Base-by-base conservation (phyloP, 2,329 filamentous ascomycete genomes). In the Talaromyces sp. region DNA sequence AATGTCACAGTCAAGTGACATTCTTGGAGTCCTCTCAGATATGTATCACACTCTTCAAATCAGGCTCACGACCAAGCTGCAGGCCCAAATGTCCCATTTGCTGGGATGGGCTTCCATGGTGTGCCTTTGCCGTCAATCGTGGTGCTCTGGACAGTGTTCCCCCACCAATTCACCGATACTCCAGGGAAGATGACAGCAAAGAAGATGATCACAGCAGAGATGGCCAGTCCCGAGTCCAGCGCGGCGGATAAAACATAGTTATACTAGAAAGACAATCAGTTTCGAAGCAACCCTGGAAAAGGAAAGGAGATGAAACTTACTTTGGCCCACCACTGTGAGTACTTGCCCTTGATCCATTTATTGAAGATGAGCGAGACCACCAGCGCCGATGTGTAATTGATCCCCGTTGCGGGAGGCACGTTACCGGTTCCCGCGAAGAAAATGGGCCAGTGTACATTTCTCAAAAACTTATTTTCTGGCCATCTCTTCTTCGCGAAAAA, bases 401-500 rank as follows among this genome's bases (percentile, higher is more conserved):
- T 69, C 2, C 70, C 69, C 14, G 71, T 73, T 63, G 71, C 71
- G 9, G 71, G 71, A 50, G 71, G 71, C n/a, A 72, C 33, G 27
- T 70, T 71, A n/a, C 69, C 69, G 3, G 70, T 72, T 2, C 68
- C 69, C 4, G 68, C 70, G 56, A 73, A 70, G 62, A 73, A 71
- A 3, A 73, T 67, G 4, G 71, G 71, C 69, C 69, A 70, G 71
- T 66, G 75, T 11, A 70, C 43, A 14, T 68, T 68, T 1, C 65
- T 47, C 16, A 70, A 45, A 14, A 70, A 59, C 1, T 66, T 63
- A 2, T 83, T 85, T 70, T 82, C 84, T 16, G 87, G 87, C 71
- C 82, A 89, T 61, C 80, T 80, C 58, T 86, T 83, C 6, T 86
- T 86, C 43, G 88, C 76, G 22, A 77, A 66, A 67, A 76, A 90